Evolutionary conservation across 1,284 basidiomycete species (phyloP), one percentile per base, ranked within the genome.

Genomic region (Anthracocystis panici-leucophaei): DNA sequence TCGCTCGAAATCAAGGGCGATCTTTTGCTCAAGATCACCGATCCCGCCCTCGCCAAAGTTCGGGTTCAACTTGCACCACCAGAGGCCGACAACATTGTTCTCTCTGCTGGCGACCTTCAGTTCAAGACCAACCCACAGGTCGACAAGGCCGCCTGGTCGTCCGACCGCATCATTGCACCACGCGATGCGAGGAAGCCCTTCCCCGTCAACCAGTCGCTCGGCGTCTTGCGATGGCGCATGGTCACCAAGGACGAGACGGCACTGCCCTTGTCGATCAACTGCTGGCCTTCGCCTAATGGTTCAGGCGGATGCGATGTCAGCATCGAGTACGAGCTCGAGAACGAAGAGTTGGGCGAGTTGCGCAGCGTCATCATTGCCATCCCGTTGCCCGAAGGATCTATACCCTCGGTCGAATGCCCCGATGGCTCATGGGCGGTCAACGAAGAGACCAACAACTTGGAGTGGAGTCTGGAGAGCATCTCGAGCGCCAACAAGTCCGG

Each of bases 61-160:
- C 90, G 90, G 65, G 88, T 98, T 51, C 87, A 87, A 10, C 89
- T 98, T 35, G 87, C 89, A 1, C 88, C 90, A 1, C 82, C 85
- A 4, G 62, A 80, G 2, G 57, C 75, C 6, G 87, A 90, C 40
- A 86, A 89, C n/a, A 88, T 89, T 12, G 89, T 91, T 68, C 91
- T 92, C 78, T 89, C 91, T 70, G 87, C 71, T 5, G 87, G 87
- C 60, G 91, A 89, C 52, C 86, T 97, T 40, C 94, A 79, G 86
- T 97, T 95, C 89, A 97, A 97, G 87, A 95, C 97, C 80, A 95
- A 97, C 82, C 95, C 96, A 8, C 92, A 97, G 70, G 92, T 97
- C 7, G 93, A 91, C 79, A 97, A 95, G 87, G 94, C 95, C 70
- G 88, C 87, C 0, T 90, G 91, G 54, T 89, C 89, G 0, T 65